phyloP scores from a whole-genome alignment of 164 flowering plant genomes.

The Vitis amurensis region DNA sequence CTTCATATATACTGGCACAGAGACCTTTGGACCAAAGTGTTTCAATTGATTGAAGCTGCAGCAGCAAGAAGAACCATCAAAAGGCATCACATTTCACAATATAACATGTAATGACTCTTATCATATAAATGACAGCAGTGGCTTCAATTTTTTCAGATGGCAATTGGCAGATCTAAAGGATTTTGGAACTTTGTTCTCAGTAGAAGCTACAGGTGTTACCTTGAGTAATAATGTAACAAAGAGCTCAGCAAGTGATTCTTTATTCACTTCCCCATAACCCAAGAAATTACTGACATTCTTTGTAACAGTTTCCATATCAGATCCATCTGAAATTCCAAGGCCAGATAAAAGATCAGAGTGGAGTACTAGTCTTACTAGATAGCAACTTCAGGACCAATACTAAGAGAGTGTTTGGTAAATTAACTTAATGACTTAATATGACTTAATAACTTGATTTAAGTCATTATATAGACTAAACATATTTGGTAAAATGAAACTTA shows the following conservation, averaged over 20 bases:
- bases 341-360: not conserved
- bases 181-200: not conserved
- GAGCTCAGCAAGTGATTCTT: conserved; percentile 61
- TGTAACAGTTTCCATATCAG: conserved; percentile 37
- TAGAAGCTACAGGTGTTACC: conserved; percentile 30
- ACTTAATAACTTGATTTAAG: too few relatives aligned
- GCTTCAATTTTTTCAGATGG: not conserved
- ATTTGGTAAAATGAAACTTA: too few relatives aligned
- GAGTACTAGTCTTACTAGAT: not conserved
- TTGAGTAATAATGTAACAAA: conserved; percentile 49
- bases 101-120: not conserved
- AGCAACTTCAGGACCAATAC: not conserved
- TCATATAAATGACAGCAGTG: not conserved
- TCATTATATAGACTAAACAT: too few relatives aligned
- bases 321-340: conserved; percentile 46
- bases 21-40: conserved; percentile 55
- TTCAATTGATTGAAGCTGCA: conserved; percentile 63
- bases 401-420: too few relatives aligned
- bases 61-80: conserved; percentile 4
- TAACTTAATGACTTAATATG: too few relatives aligned
- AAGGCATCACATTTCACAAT: not conserved
- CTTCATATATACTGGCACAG: too few relatives aligned
- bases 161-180: not conserved
- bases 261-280: conserved; percentile 47
- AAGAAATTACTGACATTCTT: conserved; percentile 29